phyloP scores from a whole-genome alignment of 345 rosid species.

The Raphanus sativus region DNA sequence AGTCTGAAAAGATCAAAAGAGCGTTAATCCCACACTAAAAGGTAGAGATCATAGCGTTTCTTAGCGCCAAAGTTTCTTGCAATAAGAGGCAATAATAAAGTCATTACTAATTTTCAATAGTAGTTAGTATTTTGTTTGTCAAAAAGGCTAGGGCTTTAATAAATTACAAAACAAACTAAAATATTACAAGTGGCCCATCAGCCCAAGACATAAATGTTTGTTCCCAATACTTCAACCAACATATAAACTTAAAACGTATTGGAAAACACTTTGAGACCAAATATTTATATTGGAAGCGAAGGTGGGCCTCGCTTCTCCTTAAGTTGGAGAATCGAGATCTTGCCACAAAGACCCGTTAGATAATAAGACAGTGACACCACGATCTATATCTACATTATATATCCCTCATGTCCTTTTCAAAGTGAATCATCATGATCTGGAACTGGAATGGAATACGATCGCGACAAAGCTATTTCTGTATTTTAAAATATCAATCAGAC shows the following conservation, averaged over 20 bases:
- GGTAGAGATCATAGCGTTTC: too few species aligned
- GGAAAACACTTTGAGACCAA: not conserved
- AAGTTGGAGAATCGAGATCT: not conserved
- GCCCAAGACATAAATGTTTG: not conserved
- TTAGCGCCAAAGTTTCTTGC: too few species aligned
- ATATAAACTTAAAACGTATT: not conserved
- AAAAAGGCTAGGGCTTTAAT: not conserved
- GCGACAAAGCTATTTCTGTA: not conserved
- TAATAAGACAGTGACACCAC: conserved; percentile 9
- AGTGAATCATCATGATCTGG: conserved; percentile 27
- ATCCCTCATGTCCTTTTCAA: conserved; percentile 23
- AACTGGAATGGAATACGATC: not conserved
- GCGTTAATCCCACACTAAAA: too few species aligned
- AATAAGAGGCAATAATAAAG: too few species aligned
- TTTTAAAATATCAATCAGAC: not conserved
- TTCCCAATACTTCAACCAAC: not conserved
- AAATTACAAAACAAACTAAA: not conserved
- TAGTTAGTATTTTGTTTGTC: too few species aligned
- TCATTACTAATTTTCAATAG: too few species aligned
- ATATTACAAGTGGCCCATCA: not conserved
- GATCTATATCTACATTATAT: not conserved
- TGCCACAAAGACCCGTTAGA: not conserved
- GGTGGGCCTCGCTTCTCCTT: not conserved
- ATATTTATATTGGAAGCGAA: not conserved
- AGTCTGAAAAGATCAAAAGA: too few species aligned